Evolutionary conservation across 495 filamentous ascomycete species (phyloP).

Genomic region (Hypoxylon subgilvum): DNA sequence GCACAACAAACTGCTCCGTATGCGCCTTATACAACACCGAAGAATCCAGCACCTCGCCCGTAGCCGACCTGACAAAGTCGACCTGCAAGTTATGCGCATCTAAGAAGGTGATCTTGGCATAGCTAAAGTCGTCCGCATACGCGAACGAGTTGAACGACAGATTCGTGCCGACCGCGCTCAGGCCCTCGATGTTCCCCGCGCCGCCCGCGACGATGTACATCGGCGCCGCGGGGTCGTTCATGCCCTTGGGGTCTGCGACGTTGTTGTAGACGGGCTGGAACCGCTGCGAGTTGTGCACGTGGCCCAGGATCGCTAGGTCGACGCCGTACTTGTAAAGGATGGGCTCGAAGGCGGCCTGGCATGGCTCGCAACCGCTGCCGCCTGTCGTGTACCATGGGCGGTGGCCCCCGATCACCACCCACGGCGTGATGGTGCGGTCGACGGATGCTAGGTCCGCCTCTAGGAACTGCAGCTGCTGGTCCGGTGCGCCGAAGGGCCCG

Average conservation of each 20-base stretch:
- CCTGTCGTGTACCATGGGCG: conserved; percentile 64
- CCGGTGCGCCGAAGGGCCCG: conserved; percentile 57
- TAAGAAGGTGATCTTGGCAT: conserved; percentile 48
- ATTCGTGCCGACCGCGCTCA: conserved; percentile 48
- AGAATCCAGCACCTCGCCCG: conserved; percentile 58
- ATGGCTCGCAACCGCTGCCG: conserved; percentile 53
- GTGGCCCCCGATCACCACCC: conserved; percentile 66
- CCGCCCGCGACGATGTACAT: conserved; percentile 62
- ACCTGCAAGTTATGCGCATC: conserved; percentile 43
- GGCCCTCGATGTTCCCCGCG: conserved; percentile 51
- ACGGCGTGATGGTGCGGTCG: conserved; percentile 59
- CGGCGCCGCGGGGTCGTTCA: conserved; percentile 60
- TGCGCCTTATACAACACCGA: conserved; percentile 61
- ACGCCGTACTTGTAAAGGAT: conserved; percentile 66
- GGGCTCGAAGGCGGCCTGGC: conserved; percentile 64
- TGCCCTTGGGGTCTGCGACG: conserved; percentile 51
- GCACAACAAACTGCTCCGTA: conserved; percentile 55
- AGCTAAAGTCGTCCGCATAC: conserved; percentile 64
- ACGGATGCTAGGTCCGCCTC: conserved; percentile 54
- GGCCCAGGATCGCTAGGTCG: conserved; percentile 66
- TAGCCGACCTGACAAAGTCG: conserved; percentile 54
- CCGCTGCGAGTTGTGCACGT: conserved; percentile 64
- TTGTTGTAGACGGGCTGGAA: conserved; percentile 48
- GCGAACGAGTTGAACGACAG: conserved; percentile 58
- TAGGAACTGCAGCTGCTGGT: conserved; percentile 55